Base-by-base conservation (phyloP, 2,329 filamentous ascomycete genomes). In the Colletotrichum salicis region DNA sequence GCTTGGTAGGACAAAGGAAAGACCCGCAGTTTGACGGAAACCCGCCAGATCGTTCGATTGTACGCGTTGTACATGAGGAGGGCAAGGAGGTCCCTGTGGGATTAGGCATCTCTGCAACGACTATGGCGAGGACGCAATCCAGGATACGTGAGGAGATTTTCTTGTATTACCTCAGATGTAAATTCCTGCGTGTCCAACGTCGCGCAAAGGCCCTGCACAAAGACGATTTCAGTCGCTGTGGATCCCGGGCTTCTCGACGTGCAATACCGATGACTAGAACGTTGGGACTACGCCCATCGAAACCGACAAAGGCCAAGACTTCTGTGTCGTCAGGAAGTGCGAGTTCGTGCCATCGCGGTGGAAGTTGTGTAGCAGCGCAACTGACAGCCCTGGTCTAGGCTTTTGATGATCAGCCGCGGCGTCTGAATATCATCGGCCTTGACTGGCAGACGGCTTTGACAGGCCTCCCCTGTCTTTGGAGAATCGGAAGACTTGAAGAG, bases 181-280 rank as follows among this genome's bases (percentile, higher is more conserved):
- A 33, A 29, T 13, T 54, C 15, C 15, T 41, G 55, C 63, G 66
- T 70, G 31, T 41, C 15, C 59, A 52, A 51, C 13, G 48, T 48
- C 35, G n/a, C 54, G 15, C 6, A 29, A 15, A n/a, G n/a, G 48
- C 55, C 48, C 24, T 29, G 45, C 27, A 35, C 33, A 60, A 51
- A 66, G 22, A 51, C 29, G 45, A 41, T 56, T 54, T 13, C 55
- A 57, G 41, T 33, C 5, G n/a, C 41, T 69, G 61, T 54, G 48
- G 29, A 33, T 56, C 27, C 55, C 45, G 24, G 31, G 29, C 35
- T 70, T 33, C 35, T n/a, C 19, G 19, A 37, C 52, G 45, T 27
- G 45, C 15, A 48, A 29, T 29, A 19, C 33, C 51, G 22, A 33
- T 33, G 35, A 55, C 13, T n/a, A 35, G 24, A 19, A 29, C n/a